Conservation (phyloP, 2,329 filamentous ascomycete species). For the Botrytis hyacinthi region DNA sequence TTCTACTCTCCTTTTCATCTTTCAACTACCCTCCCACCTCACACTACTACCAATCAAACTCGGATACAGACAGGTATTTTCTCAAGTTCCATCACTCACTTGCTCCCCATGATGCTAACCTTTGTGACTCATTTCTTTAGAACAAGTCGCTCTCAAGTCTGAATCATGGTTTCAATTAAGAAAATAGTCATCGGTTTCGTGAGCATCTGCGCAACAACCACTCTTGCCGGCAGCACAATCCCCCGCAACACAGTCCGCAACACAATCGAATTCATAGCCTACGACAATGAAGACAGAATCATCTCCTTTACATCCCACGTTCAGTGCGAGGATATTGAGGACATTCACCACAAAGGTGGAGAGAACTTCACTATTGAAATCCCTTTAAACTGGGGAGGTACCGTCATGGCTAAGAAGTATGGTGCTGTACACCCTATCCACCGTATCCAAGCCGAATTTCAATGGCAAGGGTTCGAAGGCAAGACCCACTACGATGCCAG, state of each 20-base stretch:
- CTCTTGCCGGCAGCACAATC: background rate
- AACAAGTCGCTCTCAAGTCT: background rate
- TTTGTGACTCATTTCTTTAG: background rate
- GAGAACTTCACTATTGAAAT: background rate
- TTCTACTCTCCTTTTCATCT: background rate
- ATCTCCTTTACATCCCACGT: background rate
- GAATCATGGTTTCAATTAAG: background rate
- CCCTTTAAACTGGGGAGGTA: background rate
- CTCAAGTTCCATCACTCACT: background rate
- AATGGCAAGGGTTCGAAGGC: background rate
- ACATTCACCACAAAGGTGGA: background rate
- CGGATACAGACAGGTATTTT: background rate
- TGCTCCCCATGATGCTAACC: background rate
- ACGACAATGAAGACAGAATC: background rate
- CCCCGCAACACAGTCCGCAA: background rate
- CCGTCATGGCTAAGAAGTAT: background rate
- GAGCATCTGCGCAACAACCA: background rate
- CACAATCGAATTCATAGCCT: background rate
- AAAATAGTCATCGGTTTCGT: rapidly evolving
- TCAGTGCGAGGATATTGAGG: background rate
- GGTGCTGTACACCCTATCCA: background rate
- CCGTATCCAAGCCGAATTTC: background rate
- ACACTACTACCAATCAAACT: background rate
- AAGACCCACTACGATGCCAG: slow-evolving; percentile 5
- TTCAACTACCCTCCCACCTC: background rate